Evolutionary conservation across 108 stramenopile genomes (phyloP), one percentile per base, ranked within the genome.

Genomic region (Parietichytrium sp.): DNA sequence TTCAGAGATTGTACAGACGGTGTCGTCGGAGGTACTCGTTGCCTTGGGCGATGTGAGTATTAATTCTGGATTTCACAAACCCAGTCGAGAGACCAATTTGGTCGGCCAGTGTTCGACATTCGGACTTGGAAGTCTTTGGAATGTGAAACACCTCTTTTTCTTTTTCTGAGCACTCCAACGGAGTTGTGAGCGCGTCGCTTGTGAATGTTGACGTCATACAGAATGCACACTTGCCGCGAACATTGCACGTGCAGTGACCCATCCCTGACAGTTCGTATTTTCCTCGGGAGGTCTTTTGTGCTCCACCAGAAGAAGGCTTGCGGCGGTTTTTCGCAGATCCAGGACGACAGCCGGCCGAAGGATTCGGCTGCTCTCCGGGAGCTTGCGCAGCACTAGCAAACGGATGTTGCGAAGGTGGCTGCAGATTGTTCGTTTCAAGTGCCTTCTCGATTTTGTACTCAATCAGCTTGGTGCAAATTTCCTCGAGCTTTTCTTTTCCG

Each of bases 21-120:
- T 33, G 45, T n/a, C 61, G 61, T 33, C 61, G 61, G 20, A 72
- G 61, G 25, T 45, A 72, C 20, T 72, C 61, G 20, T 72, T 72
- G 10, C 38, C 61, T n/a, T 42, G 61, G 29, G 6, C 6, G 45
- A 72, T 3, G 42, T 72, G 61, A n/a, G 61, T 6, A 72, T 72
- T 72, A 23, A 72, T 42, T 0, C 61, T 16, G 23, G 18, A 25
- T 15, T 25, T 16, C 16, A 72, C 61, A 33, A 25, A 45, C 20
- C 10, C 61, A 10, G 61, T 42, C 20, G 36, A 33, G 33, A 72
- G 23, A 42, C 61, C 61, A 15, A 72, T 72, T 25, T 72, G 61
- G 42, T 72, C 6, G 33, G 61, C 61, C 10, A 72, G 36, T 13
- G 6, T n/a, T 23, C 23, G 38, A 20, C 61, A 72, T 42, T 72